phyloP scores from a whole-genome alignment of 179 eudicot species.

The Corrigiola litoralis region DNA sequence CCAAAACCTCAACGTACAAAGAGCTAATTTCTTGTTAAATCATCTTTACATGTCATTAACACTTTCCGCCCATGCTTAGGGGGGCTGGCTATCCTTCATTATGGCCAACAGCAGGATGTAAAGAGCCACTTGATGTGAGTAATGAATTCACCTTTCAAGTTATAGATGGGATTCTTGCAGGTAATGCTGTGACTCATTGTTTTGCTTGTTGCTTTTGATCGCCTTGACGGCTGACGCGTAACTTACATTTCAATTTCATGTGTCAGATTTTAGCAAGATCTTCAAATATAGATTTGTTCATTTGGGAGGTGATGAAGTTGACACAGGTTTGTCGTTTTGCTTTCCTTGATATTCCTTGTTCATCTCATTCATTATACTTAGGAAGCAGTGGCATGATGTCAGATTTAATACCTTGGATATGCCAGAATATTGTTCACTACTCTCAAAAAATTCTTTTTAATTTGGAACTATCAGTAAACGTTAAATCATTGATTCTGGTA shows the following conservation, averaged over 20 bases:
- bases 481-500: neutral
- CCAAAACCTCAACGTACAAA: neutral
- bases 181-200: constrained; percentile 25
- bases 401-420: neutral
- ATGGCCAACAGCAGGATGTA: constrained; percentile 76
- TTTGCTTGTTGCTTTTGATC: constrained; percentile 3
- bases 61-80: constrained; percentile 32
- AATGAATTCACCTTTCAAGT: constrained; percentile 83
- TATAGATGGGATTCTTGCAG: constrained; percentile 88
- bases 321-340: constrained; percentile 56
- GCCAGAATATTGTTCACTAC: neutral
- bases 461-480: neutral
- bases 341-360: neutral
- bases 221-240: neutral
- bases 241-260: neutral
- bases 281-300: constrained; percentile 80
- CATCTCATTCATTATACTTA: neutral
- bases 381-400: neutral
- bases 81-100: constrained; percentile 78
- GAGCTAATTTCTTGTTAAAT: neutral
- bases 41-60: constrained; percentile 6
- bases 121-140: constrained; percentile 94
- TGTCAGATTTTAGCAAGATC: constrained; percentile 88
- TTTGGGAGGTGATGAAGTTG: constrained; percentile 97
- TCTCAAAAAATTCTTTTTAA: neutral